These are phyloP conservation scores for Pythium utonaiense DNA, from an alignment of 352 stramenopile species.

Conservation along the genomic window DNA sequence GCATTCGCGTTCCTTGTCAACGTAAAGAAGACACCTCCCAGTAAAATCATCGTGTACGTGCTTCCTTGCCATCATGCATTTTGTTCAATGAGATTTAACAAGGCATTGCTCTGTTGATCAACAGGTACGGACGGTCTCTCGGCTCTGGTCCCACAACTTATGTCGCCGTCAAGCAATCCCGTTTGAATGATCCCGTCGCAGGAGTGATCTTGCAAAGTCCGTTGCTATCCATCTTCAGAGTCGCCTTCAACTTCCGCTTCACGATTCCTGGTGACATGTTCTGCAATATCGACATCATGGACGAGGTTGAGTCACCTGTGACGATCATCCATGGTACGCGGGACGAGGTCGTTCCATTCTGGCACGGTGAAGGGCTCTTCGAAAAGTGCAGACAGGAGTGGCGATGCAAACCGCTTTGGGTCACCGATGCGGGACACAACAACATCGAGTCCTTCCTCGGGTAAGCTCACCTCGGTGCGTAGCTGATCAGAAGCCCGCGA, in stretches of 20 bases:
- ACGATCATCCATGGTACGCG: constrained; percentile 98
- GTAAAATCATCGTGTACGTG: constrained; percentile 95
- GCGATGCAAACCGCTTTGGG: constrained; percentile 97
- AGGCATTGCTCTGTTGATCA: too few species aligned
- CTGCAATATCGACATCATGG: constrained; percentile 95
- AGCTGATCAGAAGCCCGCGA: too few species aligned
- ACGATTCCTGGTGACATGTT: constrained; percentile 97
- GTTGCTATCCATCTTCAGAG: constrained; percentile 95
- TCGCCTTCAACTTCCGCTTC: constrained; percentile 98
- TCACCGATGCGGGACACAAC: constrained; percentile 96
- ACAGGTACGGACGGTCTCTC: constrained; percentile 89
- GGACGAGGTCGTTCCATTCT: constrained; percentile 99
- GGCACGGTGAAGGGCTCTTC: constrained; percentile 95
- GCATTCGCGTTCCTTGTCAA: constrained; percentile 95
- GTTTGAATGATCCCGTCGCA: constrained; percentile 85
- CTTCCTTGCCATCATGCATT: too few species aligned
- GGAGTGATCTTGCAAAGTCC: constrained; percentile 97
- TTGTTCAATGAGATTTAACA: too few species aligned
- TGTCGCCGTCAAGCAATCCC: constrained; percentile 92
- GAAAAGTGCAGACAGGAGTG: constrained; percentile 89
- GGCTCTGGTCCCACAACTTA: constrained; percentile 95
- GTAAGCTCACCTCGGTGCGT: constrained; percentile 28
- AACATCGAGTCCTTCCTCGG: constrained; percentile 97
- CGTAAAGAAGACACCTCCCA: constrained; percentile 87
- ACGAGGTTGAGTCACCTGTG: constrained; percentile 90